A percentile compares a stretch with the other conserved stretches of the same genome.
Evolutionary conservation across 1,284 basidiomycete genomes (phyloP).

Genomic region (Cryptococcus sp.): DNA sequence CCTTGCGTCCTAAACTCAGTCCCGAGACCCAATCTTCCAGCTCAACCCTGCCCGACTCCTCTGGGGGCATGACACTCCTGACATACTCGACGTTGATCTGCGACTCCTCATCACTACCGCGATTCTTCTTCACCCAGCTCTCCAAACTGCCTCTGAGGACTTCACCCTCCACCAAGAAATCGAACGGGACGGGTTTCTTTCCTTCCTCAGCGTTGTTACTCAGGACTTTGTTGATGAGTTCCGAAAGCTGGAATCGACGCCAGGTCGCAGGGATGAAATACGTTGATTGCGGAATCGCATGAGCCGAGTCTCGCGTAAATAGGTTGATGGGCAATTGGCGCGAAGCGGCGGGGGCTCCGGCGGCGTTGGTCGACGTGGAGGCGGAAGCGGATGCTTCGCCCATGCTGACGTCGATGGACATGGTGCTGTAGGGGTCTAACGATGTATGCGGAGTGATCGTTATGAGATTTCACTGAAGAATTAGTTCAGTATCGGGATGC

Average conservation of each 20-base stretch:
- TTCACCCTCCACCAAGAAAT: constrained; percentile 85
- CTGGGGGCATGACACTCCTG: constrained; percentile 85
- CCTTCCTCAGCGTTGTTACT: constrained; percentile 56
- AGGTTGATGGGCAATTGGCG: constrained; percentile 68
- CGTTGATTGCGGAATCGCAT: constrained; percentile 83
- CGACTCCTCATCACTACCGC: constrained; percentile 69
- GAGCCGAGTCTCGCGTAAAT: constrained; percentile 70
- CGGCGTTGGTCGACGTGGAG: not conserved
- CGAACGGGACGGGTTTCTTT: constrained; percentile 79
- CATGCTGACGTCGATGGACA: not conserved
- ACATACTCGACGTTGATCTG: constrained; percentile 94
- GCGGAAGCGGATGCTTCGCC: not conserved
- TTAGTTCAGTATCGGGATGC: too few relatives aligned
- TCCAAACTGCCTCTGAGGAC: constrained; percentile 73
- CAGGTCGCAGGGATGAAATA: constrained; percentile 92
- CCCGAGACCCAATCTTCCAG: constrained; percentile 95
- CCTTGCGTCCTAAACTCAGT: constrained; percentile 67
- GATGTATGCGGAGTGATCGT: too few relatives aligned
- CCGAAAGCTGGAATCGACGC: constrained; percentile 94
- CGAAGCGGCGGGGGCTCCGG: constrained; percentile 1
- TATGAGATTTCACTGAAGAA: too few relatives aligned
- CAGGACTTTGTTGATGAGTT: constrained; percentile 93
- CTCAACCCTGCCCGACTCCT: constrained; percentile 74
- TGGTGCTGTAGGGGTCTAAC: too few relatives aligned
- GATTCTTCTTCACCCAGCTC: constrained; percentile 74